A percentile compares a stretch with the other conserved stretches of the same genome.
Evolutionary conservation across 1,139 yeast genomes (phyloP).

Genomic region (Candida mesenterica): DNA sequence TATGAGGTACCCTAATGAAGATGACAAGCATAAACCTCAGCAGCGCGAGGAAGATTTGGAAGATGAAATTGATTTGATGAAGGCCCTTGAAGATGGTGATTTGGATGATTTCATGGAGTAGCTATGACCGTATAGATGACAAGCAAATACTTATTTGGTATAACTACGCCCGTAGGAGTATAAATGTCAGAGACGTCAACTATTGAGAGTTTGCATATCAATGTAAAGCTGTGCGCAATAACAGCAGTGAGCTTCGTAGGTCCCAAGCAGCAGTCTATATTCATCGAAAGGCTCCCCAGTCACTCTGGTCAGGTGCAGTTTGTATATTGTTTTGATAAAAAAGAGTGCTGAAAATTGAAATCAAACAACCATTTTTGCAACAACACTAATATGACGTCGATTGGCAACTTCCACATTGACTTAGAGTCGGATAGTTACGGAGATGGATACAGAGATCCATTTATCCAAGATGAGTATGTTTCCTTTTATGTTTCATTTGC

Average conservation of each 20-base stretch:
- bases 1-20: constrained; percentile 79
- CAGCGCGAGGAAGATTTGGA: constrained; percentile 33
- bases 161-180: no score
- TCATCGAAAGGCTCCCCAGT: no score
- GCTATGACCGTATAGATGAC: not conserved
- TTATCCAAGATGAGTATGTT: constrained; percentile 41
- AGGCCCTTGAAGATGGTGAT: constrained; percentile 51
- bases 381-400: constrained; percentile 4
- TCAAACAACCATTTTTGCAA: not conserved
- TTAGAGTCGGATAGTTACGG: constrained; percentile 27
- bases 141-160: not conserved
- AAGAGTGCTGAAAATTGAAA: no score
- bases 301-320: no score
- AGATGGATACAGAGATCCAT: constrained; percentile 36
- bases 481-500: not conserved
- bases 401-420: constrained; percentile 13
- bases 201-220: no score
- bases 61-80: constrained; percentile 45
- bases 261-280: no score
- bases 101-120: constrained; percentile 49
- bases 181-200: no score
- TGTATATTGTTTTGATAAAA: no score
- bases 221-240: no score
- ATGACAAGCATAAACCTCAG: constrained; percentile 25
- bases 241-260: no score